Percentiles rank a stretch among this genome's conserved stretches.
Evolutionary conservation across 192 early-diverging fungal genomes (phyloP).

Genomic region (Backusella luteola): DNA sequence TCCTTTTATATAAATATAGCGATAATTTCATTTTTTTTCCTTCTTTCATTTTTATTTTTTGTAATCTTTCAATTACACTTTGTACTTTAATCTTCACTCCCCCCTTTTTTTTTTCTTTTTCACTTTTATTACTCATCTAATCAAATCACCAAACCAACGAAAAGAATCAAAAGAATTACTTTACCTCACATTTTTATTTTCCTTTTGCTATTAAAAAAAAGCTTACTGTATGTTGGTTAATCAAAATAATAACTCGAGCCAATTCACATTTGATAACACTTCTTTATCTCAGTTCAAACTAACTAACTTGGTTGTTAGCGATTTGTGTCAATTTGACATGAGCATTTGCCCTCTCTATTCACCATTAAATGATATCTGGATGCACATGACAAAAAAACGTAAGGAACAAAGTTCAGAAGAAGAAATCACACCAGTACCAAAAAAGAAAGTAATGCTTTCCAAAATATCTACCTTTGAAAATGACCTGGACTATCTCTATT

Average conservation of each 20-base stretch:
- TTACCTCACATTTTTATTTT: neutral
- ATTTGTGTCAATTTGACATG: slow-evolving; percentile 4
- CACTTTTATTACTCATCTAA: neutral
- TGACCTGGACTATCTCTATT: slow-evolving; percentile 19
- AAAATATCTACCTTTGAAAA: slow-evolving; percentile 18
- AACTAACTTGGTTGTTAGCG: neutral
- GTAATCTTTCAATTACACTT: neutral
- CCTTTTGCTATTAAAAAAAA: neutral
- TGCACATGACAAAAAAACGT: slow-evolving; percentile 5
- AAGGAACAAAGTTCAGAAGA: slow-evolving; percentile 4
- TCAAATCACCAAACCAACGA: neutral
- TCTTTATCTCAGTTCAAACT: neutral
- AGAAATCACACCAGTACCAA: neutral
- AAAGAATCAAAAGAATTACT: neutral
- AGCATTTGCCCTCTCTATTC: neutral
- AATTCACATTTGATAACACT: slow-evolving; percentile 5
- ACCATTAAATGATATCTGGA: slow-evolving; percentile 1
- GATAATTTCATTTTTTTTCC: neutral
- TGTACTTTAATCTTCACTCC: neutral
- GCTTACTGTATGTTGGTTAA: neutral
- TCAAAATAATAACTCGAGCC: slow-evolving; percentile 8
- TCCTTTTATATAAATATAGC: neutral
- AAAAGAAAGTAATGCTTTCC: neutral
- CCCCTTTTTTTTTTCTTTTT: neutral
- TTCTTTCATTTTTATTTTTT: neutral